A percentile compares a stretch with the other conserved stretches of the same genome.
phyloP scores from a whole-genome alignment of 306 rosid species.

The Argentina anserina region DNA sequence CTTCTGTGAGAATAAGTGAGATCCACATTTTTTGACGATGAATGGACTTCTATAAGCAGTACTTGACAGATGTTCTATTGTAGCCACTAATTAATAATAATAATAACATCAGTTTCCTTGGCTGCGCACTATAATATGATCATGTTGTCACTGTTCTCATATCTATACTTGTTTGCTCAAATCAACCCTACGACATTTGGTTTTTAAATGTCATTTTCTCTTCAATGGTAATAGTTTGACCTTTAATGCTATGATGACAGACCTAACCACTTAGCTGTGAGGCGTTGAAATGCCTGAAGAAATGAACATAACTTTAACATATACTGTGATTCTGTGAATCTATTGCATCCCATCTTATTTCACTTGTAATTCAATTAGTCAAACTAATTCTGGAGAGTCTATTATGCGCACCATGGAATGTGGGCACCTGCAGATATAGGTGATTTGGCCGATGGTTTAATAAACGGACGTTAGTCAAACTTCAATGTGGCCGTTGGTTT shows the following conservation, averaged over 20 bases:
- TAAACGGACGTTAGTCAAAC: too few relatives aligned
- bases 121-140: neutral
- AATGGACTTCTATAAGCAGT: too few relatives aligned
- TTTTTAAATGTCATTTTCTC: neutral
- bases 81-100: neutral
- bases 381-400: neutral
- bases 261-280: neutral
- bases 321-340: neutral
- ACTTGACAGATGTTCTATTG: too few relatives aligned
- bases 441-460: too few relatives aligned
- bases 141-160: neutral
- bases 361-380: neutral
- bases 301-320: neutral
- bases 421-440: too few relatives aligned
- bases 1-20: neutral
- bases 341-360: neutral
- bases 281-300: constrained; percentile 3
- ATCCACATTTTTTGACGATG: neutral
- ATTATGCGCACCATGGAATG: too few relatives aligned
- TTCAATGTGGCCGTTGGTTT: too few relatives aligned
- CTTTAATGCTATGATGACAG: neutral
- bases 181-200: neutral
- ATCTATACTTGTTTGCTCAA: too few relatives aligned
- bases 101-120: neutral
- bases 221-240: neutral